Conservation (phyloP, 108 stramenopile species). For the Conticribra weissflogii region DNA sequence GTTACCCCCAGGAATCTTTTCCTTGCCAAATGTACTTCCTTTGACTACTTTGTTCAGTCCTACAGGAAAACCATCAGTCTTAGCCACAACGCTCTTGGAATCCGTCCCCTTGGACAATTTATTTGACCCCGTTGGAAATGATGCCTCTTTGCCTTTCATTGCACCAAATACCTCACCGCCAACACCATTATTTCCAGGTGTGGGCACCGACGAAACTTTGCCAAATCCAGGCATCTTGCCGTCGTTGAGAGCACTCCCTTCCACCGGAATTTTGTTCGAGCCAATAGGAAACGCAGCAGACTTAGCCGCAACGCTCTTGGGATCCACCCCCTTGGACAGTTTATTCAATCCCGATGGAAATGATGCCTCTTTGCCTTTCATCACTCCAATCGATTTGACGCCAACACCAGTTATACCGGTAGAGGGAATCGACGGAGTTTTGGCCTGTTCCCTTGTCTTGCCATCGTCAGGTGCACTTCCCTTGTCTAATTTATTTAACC, state of each 20-base stretch:
- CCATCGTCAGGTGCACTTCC: too few relatives aligned
- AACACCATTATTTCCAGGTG: not conserved
- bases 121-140: not conserved
- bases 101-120: not conserved
- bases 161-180: not conserved
- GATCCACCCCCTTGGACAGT: not conserved
- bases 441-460: too few relatives aligned
- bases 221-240: too few relatives aligned
- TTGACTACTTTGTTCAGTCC: not conserved
- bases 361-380: not conserved
- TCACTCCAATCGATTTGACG: not conserved
- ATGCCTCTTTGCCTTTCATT: not conserved
- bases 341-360: not conserved
- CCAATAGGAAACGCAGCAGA: not conserved
- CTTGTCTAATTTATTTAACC: not conserved
- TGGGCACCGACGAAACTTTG: too few relatives aligned
- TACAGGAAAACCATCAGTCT: not conserved
- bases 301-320: not conserved
- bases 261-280: not conserved
- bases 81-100: not conserved
- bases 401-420: not conserved
- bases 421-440: too few relatives aligned
- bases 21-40: not conserved
- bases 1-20: too few relatives aligned
- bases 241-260: too few relatives aligned